Percentiles rank a stretch among this genome's conserved stretches.
phyloP scores from a whole-genome alignment of 805 yeast species.

The Sugiyamaella floridensis region DNA sequence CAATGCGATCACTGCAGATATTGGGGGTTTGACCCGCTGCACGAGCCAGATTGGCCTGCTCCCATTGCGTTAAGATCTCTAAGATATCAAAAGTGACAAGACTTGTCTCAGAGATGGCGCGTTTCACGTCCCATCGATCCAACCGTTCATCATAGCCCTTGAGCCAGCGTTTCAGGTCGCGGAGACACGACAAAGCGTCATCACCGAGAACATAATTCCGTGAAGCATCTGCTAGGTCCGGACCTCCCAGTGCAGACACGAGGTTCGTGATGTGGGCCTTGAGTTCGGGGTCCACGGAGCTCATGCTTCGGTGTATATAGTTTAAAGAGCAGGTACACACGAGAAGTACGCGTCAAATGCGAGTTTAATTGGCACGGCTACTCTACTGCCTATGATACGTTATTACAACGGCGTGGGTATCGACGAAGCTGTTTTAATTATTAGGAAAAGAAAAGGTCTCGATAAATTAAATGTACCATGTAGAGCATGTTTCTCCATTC shows the following conservation, averaged over 20 bases:
- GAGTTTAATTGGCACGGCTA: background rate
- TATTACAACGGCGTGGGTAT: too few species aligned
- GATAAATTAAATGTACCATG: too few species aligned
- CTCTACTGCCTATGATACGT: background rate
- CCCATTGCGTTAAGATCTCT: conserved; percentile 72
- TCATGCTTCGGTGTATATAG: background rate
- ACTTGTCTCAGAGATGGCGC: conserved; percentile 77
- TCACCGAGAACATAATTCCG: conserved; percentile 72
- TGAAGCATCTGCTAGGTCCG: conserved; percentile 51
- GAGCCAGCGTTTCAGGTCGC: conserved; percentile 85
- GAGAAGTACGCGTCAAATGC: background rate
- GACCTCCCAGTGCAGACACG: conserved; percentile 87
- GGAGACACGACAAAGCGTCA: conserved; percentile 78
- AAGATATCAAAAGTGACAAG: conserved; percentile 66
- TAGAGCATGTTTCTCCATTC: too few species aligned
- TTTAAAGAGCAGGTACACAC: background rate
- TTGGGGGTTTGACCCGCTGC: background rate
- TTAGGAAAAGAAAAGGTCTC: too few species aligned
- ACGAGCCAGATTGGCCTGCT: conserved; percentile 30
- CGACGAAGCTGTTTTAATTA: too few species aligned
- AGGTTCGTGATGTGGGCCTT: conserved; percentile 69
- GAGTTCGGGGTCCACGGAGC: conserved; percentile 27
- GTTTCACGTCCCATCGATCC: conserved; percentile 70
- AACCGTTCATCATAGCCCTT: conserved; percentile 71
- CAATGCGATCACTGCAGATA: conserved; percentile 50